phyloP scores from a whole-genome alignment of 2,329 filamentous ascomycete species.

The Arthrobotrys iridis region DNA sequence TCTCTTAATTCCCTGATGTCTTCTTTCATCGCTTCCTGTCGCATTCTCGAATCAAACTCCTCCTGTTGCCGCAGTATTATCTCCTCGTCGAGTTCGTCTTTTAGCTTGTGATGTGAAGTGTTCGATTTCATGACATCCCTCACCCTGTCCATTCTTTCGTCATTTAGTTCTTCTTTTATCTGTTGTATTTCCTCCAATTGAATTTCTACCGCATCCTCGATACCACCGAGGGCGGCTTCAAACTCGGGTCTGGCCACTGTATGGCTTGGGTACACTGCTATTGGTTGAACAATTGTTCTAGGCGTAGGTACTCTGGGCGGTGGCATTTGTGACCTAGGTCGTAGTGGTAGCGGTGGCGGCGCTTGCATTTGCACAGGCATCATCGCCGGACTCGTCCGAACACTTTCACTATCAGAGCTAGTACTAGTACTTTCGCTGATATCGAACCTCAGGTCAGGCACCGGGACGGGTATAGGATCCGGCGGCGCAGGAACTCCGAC shows the following conservation, averaged over 20 bases:
- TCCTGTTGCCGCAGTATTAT: not conserved
- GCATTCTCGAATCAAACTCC: not conserved
- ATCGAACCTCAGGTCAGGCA: slow-evolving; percentile 12
- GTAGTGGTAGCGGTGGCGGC: not conserved
- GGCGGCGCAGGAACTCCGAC: not conserved
- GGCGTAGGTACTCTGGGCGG: not conserved
- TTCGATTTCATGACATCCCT: not conserved
- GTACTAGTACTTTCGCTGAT: not conserved
- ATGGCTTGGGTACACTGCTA: slow-evolving; percentile 5
- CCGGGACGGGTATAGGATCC: not conserved
- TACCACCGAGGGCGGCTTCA: not conserved
- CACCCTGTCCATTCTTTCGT: not conserved
- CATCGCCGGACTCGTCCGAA: slow-evolving; percentile 6
- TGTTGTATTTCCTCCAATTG: slow-evolving; percentile 5
- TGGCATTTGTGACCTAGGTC: not conserved
- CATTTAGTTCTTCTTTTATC: not conserved
- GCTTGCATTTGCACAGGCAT: not conserved
- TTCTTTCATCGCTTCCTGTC: not conserved
- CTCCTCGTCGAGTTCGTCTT: slow-evolving; percentile 14
- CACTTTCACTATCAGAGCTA: slow-evolving; percentile 11
- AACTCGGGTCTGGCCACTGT: slow-evolving; percentile 11
- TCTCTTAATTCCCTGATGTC: slow-evolving; percentile 23
- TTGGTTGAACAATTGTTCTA: not conserved
- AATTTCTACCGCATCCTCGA: not conserved
- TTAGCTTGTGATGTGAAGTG: not conserved